Evolutionary conservation across 352 stramenopile genomes (phyloP).

Genomic region (Pythium plurisporium): DNA sequence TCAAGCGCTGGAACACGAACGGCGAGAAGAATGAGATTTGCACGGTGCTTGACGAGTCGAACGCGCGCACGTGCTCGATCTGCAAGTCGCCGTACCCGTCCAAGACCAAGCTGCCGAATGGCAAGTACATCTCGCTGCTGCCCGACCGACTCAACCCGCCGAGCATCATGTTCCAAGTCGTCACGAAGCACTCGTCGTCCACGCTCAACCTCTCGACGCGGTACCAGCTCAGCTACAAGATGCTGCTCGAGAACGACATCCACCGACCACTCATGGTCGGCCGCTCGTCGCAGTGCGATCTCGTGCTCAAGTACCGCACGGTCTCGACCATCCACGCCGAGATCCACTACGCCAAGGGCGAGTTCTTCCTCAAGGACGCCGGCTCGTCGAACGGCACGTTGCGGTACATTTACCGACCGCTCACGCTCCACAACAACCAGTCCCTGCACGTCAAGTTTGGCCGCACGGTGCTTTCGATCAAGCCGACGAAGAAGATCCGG

Average conservation of each 20-base stretch:
- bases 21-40: slow-evolving; percentile 88
- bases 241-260: slow-evolving; percentile 91
- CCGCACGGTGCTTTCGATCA: slow-evolving; percentile 82
- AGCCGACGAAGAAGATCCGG: slow-evolving; percentile 87
- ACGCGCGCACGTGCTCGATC: slow-evolving; percentile 81
- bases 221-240: slow-evolving; percentile 89
- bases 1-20: slow-evolving; percentile 94
- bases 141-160: slow-evolving; percentile 67
- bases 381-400: slow-evolving; percentile 93
- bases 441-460: slow-evolving; percentile 86
- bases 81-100: slow-evolving; percentile 83
- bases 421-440: slow-evolving; percentile 89
- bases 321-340: slow-evolving; percentile 93
- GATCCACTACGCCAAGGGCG: slow-evolving; percentile 91
- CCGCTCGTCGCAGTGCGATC: slow-evolving; percentile 91
- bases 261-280: slow-evolving; percentile 89
- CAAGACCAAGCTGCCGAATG: slow-evolving; percentile 68
- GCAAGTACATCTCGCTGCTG: slow-evolving; percentile 71
- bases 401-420: slow-evolving; percentile 91
- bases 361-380: slow-evolving; percentile 94
- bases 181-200: slow-evolving; percentile 84
- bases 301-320: slow-evolving; percentile 94
- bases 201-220: slow-evolving; percentile 81
- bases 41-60: slow-evolving; percentile 78
- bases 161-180: slow-evolving; percentile 87